Evolutionary conservation across 2,329 filamentous ascomycete genomes (phyloP), one percentile per base, ranked within the genome.

Genomic region (Sarocladium brachiariae): DNA sequence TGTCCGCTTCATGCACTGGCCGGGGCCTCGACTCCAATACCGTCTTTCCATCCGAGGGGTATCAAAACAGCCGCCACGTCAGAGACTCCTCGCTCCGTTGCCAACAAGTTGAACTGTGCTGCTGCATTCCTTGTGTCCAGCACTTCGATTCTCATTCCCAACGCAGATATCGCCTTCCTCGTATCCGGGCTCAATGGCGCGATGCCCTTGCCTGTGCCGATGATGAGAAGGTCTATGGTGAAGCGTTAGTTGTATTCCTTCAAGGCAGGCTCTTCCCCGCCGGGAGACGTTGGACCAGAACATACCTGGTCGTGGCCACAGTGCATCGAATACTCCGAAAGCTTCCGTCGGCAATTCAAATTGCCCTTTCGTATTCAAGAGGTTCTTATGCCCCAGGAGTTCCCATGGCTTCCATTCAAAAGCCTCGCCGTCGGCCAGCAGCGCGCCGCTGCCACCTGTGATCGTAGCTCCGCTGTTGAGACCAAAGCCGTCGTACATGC

Each of bases 111-210:
- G 67, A 93, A 99, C 65, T 96, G 90, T 30, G 91, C 86, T 1
- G 92, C 89, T 8, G 93, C 93, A 68, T 97, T 97, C 55, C 89
- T 77, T 27, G 93, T 97, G 69, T 97, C 93, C 62, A 92, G 78
- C 3, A 96, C 77, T 62, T 99, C 93, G 4, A 97, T 76, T 52
- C 89, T 77, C 58, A 97, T 87, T 0, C 93, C 93, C 37, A 97
- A 68, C 25, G 80, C 77, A 54, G 84, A 86, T 51, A 99, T 81
- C 58, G 83, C 76, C 52, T 75, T 76, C 58, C 86, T 83, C 38
- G 89, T 88, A 58, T 82, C 76, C 1, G 87, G 87, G 51, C 86
- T 88, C 7, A 97, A 69, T 1, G 90, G 90, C 47, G 83, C 72
- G 48, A 93, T 88, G 18, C 78, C 76, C 18, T 80, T 80, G 1